A percentile compares a stretch with the other conserved stretches of the same genome.
These are phyloP conservation scores for Penicillium crustosum DNA, from an alignment of 2,329 filamentous ascomycete species.

Conservation along the genomic window DNA sequence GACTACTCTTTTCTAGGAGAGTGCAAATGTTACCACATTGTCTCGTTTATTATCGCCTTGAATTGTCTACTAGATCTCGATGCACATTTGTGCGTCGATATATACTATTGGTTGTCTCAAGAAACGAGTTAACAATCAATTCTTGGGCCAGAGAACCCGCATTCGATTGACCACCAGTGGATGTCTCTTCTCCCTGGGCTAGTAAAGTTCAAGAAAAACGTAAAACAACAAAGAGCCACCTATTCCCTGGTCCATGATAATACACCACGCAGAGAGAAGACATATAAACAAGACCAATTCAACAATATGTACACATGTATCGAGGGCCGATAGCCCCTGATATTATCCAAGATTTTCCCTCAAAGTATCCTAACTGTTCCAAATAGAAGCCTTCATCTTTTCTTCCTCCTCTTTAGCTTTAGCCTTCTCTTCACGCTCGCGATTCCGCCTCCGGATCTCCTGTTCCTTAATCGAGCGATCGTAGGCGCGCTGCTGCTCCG, in stretches of 20 bases:
- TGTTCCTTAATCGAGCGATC: conserved; percentile 79
- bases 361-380: conserved; percentile 62
- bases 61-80: neutral
- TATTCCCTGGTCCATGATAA: neutral
- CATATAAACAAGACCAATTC: neutral
- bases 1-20: too few relatives aligned
- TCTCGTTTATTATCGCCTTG: neutral
- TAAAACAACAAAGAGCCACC: neutral
- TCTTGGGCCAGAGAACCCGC: neutral
- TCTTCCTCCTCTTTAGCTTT: conserved; percentile 65
- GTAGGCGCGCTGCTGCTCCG: conserved; percentile 85
- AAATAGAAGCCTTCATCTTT: conserved; percentile 77
- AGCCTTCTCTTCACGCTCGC: conserved; percentile 66
- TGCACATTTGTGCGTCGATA: neutral
- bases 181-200: neutral
- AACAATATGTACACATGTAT: conserved; percentile 10
- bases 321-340: neutral
- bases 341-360: neutral
- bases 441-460: conserved; percentile 73
- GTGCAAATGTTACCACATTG: too few relatives aligned
- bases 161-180: neutral
- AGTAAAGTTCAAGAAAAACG: neutral
- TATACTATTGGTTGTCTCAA: neutral
- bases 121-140: neutral
- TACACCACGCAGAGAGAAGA: neutral